Base-by-base conservation (phyloP, 495 filamentous ascomycete species). In the Cenococcum geophilum region DNA sequence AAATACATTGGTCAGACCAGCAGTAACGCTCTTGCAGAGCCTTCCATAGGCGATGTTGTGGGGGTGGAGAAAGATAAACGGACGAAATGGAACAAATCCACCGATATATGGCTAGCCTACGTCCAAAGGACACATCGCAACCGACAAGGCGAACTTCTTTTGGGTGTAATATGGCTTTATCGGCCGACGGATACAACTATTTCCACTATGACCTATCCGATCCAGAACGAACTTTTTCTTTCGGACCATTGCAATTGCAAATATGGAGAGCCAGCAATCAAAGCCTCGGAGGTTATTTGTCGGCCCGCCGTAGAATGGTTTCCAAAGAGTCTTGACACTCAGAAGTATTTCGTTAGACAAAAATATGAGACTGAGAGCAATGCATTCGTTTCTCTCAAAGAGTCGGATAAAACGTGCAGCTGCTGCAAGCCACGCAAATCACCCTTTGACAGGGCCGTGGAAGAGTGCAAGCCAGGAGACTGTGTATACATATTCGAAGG, bases 141-240 rank as follows among this genome's bases (percentile, higher is more conserved):
- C 78, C 53, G 40, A 68, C n/a, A 65, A 53, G 76, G 77, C 0
- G 52, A 64, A 21, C 71, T 63, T 16, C 68, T 68, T 25, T 79
- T 91, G 9, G 77, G 84, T 50, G 80, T 88, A 4, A 77, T 86
- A 3, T 92, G 89, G 89, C 67, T 91, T 0, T 92, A 92, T 66
- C 75, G 78, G 12, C 79, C 87, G 0, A 73, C 77, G 3, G 86
- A 91, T 35, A 91, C 87, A 3, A 81, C 80, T 0, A 85, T 88
- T 56, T 76, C 76, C 1, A 73, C 77, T 14, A 82, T 83, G 74
- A 74, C 76, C 18, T 92, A 91, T 66, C 86, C 86, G 1, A 83
- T 79, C 65, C 59, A 71, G 0, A 86, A 89, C 59, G 89, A 92
- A 68, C 71, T 91, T 0, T 92, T 92, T 68, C 73, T 92, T 9